Conservation (phyloP, 805 yeast species). For the Danielia oregonensis region DNA sequence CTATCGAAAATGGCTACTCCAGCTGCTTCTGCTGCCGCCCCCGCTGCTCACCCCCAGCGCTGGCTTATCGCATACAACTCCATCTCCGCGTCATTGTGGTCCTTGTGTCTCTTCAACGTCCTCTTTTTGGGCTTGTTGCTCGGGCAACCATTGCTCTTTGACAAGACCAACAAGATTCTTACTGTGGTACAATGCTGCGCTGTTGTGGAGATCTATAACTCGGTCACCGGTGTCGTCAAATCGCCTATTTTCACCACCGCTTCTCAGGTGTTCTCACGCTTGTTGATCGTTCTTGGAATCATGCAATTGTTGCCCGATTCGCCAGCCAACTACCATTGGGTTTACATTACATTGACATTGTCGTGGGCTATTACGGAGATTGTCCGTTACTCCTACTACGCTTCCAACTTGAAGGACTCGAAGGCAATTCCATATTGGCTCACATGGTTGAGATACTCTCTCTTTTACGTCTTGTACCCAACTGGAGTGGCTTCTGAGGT, state of each 20-base stretch:
- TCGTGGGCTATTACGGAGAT: constrained; percentile 97
- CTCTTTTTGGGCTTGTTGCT: constrained; percentile 28
- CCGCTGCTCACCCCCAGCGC: constrained; percentile 22
- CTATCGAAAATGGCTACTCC: too few relatives aligned
- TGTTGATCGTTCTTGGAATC: constrained; percentile 79
- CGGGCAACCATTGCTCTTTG: constrained; percentile 68
- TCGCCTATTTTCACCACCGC: constrained; percentile 82
- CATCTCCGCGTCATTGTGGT: constrained; percentile 40
- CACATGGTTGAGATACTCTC: constrained; percentile 74
- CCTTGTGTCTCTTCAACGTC: constrained; percentile 38
- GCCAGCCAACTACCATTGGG: constrained; percentile 56
- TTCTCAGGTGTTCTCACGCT: constrained; percentile 83
- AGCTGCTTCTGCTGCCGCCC: too few relatives aligned
- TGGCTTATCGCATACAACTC: constrained; percentile 43
- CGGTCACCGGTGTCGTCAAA: constrained; percentile 74
- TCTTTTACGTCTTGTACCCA: constrained; percentile 83
- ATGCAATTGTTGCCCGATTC: constrained; percentile 70
- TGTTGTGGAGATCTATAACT: constrained; percentile 72
- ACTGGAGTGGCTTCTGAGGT: constrained; percentile 88
- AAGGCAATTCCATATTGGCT: constrained; percentile 55
- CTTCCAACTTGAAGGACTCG: constrained; percentile 52
- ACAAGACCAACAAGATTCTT: constrained; percentile 53
- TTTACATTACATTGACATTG: constrained; percentile 61
- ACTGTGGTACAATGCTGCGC: constrained; percentile 77
- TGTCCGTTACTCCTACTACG: constrained; percentile 84